These are phyloP conservation scores for Plantago rigida DNA, from an alignment of 305 asterid species.

Conservation along the genomic window DNA sequence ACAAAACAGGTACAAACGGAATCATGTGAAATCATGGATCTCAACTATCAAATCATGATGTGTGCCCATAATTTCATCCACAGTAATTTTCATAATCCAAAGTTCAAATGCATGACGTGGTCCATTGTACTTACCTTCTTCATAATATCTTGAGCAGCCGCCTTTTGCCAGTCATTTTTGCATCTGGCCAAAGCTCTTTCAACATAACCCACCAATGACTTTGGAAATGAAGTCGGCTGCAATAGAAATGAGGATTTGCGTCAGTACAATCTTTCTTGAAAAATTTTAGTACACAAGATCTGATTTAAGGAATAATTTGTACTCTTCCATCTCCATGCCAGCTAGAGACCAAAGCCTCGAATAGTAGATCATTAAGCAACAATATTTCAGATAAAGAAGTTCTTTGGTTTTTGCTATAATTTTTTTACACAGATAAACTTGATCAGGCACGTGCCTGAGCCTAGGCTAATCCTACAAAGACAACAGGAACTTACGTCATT, in stretches of 20 bases:
- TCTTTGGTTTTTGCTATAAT: no score
- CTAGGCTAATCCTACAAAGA: no score
- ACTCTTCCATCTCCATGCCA: not conserved
- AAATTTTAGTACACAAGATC: not conserved
- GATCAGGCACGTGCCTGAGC: conserved; percentile 10
- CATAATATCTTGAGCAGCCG: conserved; percentile 72
- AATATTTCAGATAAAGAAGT: not conserved
- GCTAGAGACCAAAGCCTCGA: not conserved
- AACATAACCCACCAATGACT: conserved; percentile 89
- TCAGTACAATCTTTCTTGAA: conserved; percentile 23
- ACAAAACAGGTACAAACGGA: conserved; percentile 5
- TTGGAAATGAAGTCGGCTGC: conserved; percentile 83
- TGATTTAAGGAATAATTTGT: no score
- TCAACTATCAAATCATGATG: conserved; percentile 7
- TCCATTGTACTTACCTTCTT: conserved; percentile 60
- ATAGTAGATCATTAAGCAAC: conserved; percentile 6
- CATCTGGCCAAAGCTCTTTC: conserved; percentile 98
- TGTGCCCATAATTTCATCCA: conserved; percentile 21
- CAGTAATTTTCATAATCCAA: no score
- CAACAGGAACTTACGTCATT: no score
- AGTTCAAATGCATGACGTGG: conserved; percentile 18
- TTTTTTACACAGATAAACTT: conserved; percentile 17
- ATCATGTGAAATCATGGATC: not conserved
- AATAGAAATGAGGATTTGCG: conserved; percentile 27
- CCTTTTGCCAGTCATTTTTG: conserved; percentile 72